Conservation (phyloP, 768 basidiomycete genomes). For the Artomyces pyxidatus region DNA sequence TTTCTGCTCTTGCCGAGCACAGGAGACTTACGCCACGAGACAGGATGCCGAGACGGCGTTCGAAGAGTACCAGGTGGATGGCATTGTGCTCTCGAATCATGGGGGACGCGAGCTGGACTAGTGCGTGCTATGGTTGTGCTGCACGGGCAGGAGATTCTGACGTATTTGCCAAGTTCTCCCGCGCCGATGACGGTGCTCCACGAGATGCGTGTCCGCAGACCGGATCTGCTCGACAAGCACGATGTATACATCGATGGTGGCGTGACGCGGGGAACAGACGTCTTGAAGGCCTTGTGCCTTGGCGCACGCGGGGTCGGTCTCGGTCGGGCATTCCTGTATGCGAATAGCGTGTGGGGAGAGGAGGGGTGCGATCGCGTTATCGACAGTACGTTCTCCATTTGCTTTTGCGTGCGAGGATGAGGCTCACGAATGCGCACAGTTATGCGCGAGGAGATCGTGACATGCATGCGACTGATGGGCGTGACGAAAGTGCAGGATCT, state of each 20-base stretch:
- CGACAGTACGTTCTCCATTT: conserved; percentile 16
- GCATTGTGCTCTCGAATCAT: conserved; percentile 42
- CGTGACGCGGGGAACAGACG: conserved; percentile 37
- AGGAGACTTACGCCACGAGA: too few relatives aligned
- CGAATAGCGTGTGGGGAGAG: conserved; percentile 29
- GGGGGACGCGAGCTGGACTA: conserved; percentile 39
- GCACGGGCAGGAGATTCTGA: not conserved
- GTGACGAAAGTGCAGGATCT: conserved; percentile 31
- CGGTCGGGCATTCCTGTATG: conserved; percentile 37
- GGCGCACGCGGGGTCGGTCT: conserved; percentile 39
- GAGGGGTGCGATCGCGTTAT: conserved; percentile 20
- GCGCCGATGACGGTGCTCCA: conserved; percentile 36
- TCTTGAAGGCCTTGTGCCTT: conserved; percentile 41
- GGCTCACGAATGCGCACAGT: conserved; percentile 20
- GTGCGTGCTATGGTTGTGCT: conserved; percentile 20
- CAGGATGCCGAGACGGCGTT: conserved; percentile 39
- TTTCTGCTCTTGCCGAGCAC: too few relatives aligned
- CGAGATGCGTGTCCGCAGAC: conserved; percentile 33
- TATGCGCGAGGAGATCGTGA: conserved; percentile 31
- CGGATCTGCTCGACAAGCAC: conserved; percentile 29
- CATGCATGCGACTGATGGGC: conserved; percentile 33
- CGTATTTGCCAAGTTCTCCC: conserved; percentile 25
- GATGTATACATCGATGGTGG: conserved; percentile 42
- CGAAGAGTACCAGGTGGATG: conserved; percentile 32
- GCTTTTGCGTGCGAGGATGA: not conserved